These are phyloP conservation scores for Evansstolkia leycettana DNA, from an alignment of 495 filamentous ascomycete species.

Conservation along the genomic window DNA sequence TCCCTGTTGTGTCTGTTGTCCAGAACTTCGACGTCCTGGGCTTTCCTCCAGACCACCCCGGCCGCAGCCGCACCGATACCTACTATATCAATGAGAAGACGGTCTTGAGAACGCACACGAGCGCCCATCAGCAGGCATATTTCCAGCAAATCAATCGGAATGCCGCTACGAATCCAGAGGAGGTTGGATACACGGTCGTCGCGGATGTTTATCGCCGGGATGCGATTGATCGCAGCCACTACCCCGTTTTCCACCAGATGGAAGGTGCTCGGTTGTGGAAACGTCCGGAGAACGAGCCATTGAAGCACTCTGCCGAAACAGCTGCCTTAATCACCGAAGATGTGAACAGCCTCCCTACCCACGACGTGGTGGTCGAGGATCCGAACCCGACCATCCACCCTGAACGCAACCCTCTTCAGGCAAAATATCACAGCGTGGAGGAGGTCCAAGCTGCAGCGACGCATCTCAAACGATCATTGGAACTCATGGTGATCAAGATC, in stretches of 20 bases:
- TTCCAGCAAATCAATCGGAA: constrained; percentile 48
- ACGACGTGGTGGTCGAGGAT: constrained; percentile 69
- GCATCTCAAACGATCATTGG: constrained; percentile 82
- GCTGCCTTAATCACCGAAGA: constrained; percentile 45
- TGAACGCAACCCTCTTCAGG: constrained; percentile 75
- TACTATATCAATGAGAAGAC: constrained; percentile 87
- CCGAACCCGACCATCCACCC: constrained; percentile 68
- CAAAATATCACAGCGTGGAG: constrained; percentile 49
- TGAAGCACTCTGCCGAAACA: constrained; percentile 23
- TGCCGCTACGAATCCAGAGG: constrained; percentile 39
- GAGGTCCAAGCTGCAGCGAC: constrained; percentile 75
- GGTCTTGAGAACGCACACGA: constrained; percentile 84
- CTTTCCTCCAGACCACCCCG: constrained; percentile 82
- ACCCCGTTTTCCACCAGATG: constrained; percentile 98
- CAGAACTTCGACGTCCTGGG: constrained; percentile 94
- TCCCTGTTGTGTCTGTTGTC: constrained; percentile 71
- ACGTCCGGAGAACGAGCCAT: constrained; percentile 49
- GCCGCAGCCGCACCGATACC: constrained; percentile 77
- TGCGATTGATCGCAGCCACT: constrained; percentile 87
- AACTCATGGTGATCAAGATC: constrained; percentile 78
- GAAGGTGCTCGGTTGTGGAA: constrained; percentile 91
- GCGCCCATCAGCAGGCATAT: constrained; percentile 79
- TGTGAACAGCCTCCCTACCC: constrained; percentile 51
- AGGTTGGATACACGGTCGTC: constrained; percentile 73
- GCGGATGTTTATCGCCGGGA: constrained; percentile 97